These are phyloP conservation scores for Podaxis sp. DNA, from an alignment of 768 basidiomycete genomes.

Conservation along the genomic window DNA sequence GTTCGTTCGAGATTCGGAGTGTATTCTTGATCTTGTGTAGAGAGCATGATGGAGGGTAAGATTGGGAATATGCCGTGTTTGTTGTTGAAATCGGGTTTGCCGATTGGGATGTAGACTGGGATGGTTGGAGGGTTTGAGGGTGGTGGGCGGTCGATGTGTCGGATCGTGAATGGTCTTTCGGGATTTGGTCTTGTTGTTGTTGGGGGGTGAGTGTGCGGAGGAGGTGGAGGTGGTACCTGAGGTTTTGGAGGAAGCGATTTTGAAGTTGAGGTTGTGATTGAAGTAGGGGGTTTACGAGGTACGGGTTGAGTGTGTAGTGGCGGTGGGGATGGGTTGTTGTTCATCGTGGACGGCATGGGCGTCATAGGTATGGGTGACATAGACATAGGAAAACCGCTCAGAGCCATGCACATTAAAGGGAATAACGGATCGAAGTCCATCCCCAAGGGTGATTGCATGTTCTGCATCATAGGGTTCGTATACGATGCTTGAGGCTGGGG, in stretches of 20 bases:
- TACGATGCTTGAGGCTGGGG: neutral
- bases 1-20: conserved; percentile 49
- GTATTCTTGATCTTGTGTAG: conserved; percentile 24
- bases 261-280: neutral
- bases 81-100: conserved; percentile 45
- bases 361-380: neutral
- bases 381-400: neutral
- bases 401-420: neutral
- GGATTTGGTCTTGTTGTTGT: neutral
- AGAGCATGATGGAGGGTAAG: conserved; percentile 17
- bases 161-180: conserved; percentile 9
- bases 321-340: neutral
- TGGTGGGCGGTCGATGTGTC: neutral
- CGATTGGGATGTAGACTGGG: conserved; percentile 33
- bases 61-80: conserved; percentile 47
- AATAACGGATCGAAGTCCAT: conserved; percentile 8
- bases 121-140: conserved; percentile 13
- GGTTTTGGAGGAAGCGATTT: neutral
- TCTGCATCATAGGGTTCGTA: neutral
- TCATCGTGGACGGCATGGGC: neutral
- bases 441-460: no score
- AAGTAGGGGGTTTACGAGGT: neutral
- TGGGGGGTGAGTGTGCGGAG: neutral
- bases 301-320: neutral
- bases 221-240: neutral